Evolutionary conservation across 1,284 basidiomycete species (phyloP), one percentile per base, ranked within the genome.

Genomic region (Ceratobasidium sp.): DNA sequence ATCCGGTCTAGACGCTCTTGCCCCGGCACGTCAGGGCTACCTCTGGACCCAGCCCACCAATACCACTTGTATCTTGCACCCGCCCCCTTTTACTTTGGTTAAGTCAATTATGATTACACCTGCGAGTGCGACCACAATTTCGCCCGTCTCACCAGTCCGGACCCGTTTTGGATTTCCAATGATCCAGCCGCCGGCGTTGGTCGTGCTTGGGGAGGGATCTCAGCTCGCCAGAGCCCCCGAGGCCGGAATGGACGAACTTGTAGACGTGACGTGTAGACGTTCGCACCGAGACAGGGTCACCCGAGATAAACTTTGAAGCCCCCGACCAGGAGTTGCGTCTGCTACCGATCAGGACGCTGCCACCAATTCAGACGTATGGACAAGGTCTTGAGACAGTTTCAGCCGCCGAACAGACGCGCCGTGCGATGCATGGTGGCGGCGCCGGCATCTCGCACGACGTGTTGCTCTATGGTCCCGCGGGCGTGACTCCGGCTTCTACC

Each of bases 401-500:
- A 42, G 64, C 26, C 23, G 64, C 44, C 40, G 33, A 70, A n/a
- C 69, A 52, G n/a, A 67, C 26, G 23, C 44, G 26, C n/a, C 65
- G 44, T 7, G 65, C 69, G 15, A 59, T 59, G 52, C 40, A 42
- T 23, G 20, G 40, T 20, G 69, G 69, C 38, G 13, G 33, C 33
- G 33, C 38, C 38, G 40, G 46, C 26, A 52, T 52, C 6, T 61
- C 57, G 26, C 56, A 48, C 33, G 56, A 71, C 13, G 52, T 71
- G 3, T 23, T 59, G 3, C 54, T 71, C n/a, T 71, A 71, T 23
- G 56, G 56, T 10, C 38, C 69, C 42, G 69, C 54, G 33, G 54
- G 69, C 38, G 69, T 71, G 46, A 71, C 69, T 28, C 69, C 69
- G n/a, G 69, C 69, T 6, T 54, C 54, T n/a, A 54, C 69, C 40